Evolutionary conservation across 768 basidiomycete genomes (phyloP), one percentile per base, ranked within the genome.

Genomic region (Leccinum barrowsii): DNA sequence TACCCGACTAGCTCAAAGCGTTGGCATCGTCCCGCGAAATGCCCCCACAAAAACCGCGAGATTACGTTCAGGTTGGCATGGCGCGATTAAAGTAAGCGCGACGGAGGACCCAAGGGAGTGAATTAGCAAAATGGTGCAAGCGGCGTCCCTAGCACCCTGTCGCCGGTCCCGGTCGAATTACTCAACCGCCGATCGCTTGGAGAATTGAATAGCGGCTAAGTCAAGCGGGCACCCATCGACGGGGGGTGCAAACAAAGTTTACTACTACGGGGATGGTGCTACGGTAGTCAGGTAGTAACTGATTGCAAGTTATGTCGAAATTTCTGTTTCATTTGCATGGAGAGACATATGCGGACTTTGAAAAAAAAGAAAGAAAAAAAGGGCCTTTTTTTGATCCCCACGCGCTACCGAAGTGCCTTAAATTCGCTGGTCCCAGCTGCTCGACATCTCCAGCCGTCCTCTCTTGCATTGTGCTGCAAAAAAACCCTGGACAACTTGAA

Each of bases 381-480:
- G 71, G 74, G 69, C 65, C 58, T 59, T 61, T 70, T 75, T 74
- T 74, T 70, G 70, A 70, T 74, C 61, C 66, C 74, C 74, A 74
- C 74, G 70, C 68, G 67, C 72, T 73, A 72, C 68, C 72, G 72
- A 73, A 70, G 72, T 73, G 68, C 74, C 73, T 75, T 73, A 73
- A 74, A 74, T 75, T 74, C 74, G 65, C 64, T 65, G 74, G 63
- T 68, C 73, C 47, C 68, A 58, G 57, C 67, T 56, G 64, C 75
- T 63, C 61, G 56, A 64, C 66, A 32, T 63, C 34, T 63, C 34
- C 71, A 73, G 61, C 65, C 11, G 64, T 72, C 60, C 70, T 70
- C 66, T 58, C 66, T 67, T 63, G 64, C 65, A 65, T 69, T 72
- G 58, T 58, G 66, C 67, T 64, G 59, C 64, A 64, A 69, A 75